Evolutionary conservation across 108 stramenopile genomes (phyloP).

Genomic region (Asterionellopsis glacialis): DNA sequence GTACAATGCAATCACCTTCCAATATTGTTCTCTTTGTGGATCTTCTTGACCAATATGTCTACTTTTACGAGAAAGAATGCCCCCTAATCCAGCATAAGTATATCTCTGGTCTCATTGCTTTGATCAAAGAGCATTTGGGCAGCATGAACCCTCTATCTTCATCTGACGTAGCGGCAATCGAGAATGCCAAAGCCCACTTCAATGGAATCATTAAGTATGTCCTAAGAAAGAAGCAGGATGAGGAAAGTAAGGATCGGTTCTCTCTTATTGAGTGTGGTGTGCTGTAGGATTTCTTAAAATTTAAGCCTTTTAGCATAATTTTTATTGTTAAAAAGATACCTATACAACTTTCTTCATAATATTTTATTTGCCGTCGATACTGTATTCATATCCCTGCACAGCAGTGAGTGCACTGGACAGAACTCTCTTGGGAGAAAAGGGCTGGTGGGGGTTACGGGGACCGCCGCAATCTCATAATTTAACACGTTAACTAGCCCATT

Average conservation of each 20-base stretch:
- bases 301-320: no score
- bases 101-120: slow-evolving; percentile 82
- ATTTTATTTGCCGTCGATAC: no score
- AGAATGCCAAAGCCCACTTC: slow-evolving; percentile 61
- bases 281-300: no score
- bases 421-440: no score
- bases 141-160: slow-evolving; percentile 27
- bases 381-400: no score
- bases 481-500: no score
- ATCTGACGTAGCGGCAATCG: slow-evolving; percentile 23
- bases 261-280: slow-evolving; percentile 35
- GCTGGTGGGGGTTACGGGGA: no score
- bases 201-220: slow-evolving; percentile 42
- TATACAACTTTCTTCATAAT: no score
- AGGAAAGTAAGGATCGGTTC: slow-evolving; percentile 57
- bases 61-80: slow-evolving; percentile 89
- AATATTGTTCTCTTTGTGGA: slow-evolving; percentile 91
- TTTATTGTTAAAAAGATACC: no score
- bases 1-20: slow-evolving; percentile 59
- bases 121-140: slow-evolving; percentile 90
- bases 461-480: no score
- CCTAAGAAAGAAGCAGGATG: slow-evolving; percentile 50
- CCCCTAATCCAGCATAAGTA: slow-evolving; percentile 84
- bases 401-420: no score
- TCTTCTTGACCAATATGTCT: slow-evolving; percentile 92